Evolutionary conservation across 192 early-diverging fungal species (phyloP).

Genomic region (Gaertneriomyces sp.): DNA sequence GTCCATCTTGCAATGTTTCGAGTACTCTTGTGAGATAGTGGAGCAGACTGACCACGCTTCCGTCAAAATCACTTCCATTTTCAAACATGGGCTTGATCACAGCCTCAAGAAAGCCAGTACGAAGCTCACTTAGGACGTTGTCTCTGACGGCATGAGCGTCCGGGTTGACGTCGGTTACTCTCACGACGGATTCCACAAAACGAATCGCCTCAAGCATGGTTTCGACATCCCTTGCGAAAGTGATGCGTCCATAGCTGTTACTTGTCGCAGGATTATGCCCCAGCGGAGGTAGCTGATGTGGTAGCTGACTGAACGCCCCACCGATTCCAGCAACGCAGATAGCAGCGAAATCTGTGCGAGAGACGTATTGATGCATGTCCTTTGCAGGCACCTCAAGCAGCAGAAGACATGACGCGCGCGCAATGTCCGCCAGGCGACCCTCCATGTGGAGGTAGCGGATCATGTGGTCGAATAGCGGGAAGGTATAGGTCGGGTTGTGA

Average conservation of each 20-base stretch:
- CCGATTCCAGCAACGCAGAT: slow-evolving; percentile 82
- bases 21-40: slow-evolving; percentile 85
- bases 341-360: slow-evolving; percentile 72
- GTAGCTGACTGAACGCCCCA: slow-evolving; percentile 85
- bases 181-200: slow-evolving; percentile 71
- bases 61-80: slow-evolving; percentile 88
- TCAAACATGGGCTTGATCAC: slow-evolving; percentile 82
- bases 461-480: slow-evolving; percentile 85
- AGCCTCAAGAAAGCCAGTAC: slow-evolving; percentile 75
- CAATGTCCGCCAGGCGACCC: slow-evolving; percentile 73
- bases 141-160: slow-evolving; percentile 42
- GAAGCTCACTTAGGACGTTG: slow-evolving; percentile 63
- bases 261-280: slow-evolving; percentile 23
- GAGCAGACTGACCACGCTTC: slow-evolving; percentile 82
- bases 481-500: slow-evolving; percentile 46
- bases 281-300: slow-evolving; percentile 45
- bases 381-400: slow-evolving; percentile 69
- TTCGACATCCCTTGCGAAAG: slow-evolving; percentile 68
- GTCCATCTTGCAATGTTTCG: slow-evolving; percentile 58
- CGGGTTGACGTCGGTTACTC: slow-evolving; percentile 29
- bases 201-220: slow-evolving; percentile 63
- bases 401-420: slow-evolving; percentile 78
- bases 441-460: slow-evolving; percentile 86
- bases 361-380: slow-evolving; percentile 77
- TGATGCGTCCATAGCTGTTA: slow-evolving; percentile 39